Conservation (phyloP, 352 stramenopile species). For the Bremia lactucae region DNA sequence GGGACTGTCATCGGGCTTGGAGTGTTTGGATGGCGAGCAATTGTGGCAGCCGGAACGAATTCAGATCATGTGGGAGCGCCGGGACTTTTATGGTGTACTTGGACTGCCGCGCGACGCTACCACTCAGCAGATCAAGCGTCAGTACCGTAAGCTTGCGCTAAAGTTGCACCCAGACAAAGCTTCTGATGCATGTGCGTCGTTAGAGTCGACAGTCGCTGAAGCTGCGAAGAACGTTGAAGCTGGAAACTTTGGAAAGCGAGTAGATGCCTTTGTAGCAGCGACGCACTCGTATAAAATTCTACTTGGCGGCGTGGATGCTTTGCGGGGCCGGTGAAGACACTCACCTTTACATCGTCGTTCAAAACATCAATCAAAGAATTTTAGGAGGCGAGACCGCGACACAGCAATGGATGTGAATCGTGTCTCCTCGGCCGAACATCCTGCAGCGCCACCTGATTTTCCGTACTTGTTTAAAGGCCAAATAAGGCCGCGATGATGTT, state of each 20-base stretch:
- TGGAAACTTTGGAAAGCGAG: slow-evolving; percentile 23
- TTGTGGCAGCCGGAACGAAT: slow-evolving; percentile 75
- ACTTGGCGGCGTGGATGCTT: slow-evolving; percentile 32
- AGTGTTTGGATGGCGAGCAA: slow-evolving; percentile 46
- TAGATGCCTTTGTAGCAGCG: slow-evolving; percentile 73
- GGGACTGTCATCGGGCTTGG: slow-evolving; percentile 17
- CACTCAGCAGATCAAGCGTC: slow-evolving; percentile 61
- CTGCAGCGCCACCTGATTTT: slow-evolving; percentile 80
- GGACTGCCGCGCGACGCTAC: slow-evolving; percentile 54
- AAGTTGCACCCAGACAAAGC: slow-evolving; percentile 79
- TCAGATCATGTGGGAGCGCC: slow-evolving; percentile 68
- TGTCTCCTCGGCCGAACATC: slow-evolving; percentile 89
- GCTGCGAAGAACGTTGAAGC: slow-evolving; percentile 6
- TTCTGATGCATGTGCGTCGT: slow-evolving; percentile 21
- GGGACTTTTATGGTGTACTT: slow-evolving; percentile 66
- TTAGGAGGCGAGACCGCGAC: neutral
- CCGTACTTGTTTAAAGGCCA: slow-evolving; percentile 84
- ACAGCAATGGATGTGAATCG: slow-evolving; percentile 82
- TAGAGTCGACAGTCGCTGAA: slow-evolving; percentile 24
- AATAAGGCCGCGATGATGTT: slow-evolving; percentile 86
- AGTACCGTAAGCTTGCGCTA: slow-evolving; percentile 78
- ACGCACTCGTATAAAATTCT: slow-evolving; percentile 75
- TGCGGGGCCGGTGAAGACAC: too few species aligned
- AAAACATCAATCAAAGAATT: too few species aligned
- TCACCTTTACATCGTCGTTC: too few species aligned